A percentile compares a stretch with the other conserved stretches of the same genome.
These are phyloP conservation scores for Thuja plicata DNA, from an alignment of 83 land plant species.

Conservation along the genomic window DNA sequence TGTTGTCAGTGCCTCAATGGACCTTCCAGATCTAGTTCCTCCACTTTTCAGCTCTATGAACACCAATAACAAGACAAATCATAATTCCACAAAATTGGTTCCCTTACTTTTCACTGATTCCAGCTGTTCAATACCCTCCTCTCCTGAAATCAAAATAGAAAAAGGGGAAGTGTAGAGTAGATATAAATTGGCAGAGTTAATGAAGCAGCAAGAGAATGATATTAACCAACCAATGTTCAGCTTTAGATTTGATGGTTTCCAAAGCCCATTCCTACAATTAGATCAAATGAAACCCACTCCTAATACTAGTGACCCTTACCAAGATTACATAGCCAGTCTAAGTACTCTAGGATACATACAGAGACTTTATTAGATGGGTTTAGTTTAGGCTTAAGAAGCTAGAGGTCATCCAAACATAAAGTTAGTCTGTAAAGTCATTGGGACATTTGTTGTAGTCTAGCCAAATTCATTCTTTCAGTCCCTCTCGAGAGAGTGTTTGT, in stretches of 20 bases:
- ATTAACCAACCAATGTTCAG: not conserved
- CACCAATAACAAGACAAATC: not conserved
- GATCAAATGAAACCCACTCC: constrained; percentile 2
- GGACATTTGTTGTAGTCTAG: not conserved
- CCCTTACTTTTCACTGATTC: constrained; percentile 10
- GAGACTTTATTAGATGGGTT: not conserved
- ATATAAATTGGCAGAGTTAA: not conserved
- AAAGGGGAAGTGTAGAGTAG: constrained; percentile 6
- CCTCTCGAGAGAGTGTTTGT: not conserved
- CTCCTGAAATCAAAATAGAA: not conserved
- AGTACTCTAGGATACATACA: constrained; percentile 1
- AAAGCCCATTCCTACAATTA: constrained; percentile 1
- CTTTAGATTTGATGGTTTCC: not conserved
- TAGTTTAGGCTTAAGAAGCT: not conserved
- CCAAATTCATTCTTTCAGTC: not conserved
- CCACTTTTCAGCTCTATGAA: constrained; percentile 12
- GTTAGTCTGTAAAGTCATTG: not conserved
- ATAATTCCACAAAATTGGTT: not conserved
- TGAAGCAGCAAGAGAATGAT: not conserved
- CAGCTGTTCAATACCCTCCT: not conserved
- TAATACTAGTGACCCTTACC: not conserved
- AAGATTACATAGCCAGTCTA: not conserved
- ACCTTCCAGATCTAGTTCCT: not conserved
- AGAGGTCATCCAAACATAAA: not conserved
- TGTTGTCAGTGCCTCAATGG: not conserved